Conservation (phyloP, 345 rosid genomes). For the Gossypium stocksii region DNA sequence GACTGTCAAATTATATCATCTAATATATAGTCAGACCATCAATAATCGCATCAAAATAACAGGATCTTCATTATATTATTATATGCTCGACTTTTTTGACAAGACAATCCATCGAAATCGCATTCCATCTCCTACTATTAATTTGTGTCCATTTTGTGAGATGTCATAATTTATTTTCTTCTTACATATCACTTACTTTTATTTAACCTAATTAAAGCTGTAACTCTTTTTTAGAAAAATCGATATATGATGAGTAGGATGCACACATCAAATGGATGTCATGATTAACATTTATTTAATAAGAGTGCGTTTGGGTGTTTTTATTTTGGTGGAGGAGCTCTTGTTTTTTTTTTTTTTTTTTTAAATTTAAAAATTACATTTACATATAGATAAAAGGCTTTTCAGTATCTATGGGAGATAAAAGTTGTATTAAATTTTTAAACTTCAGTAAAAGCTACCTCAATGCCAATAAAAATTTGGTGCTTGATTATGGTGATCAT, state of each 20-base stretch:
- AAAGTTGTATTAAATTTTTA: not conserved
- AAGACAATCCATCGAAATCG: not conserved
- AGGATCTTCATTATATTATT: no score
- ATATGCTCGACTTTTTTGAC: no score
- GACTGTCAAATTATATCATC: no score
- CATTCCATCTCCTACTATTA: not conserved
- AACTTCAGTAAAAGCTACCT: not conserved
- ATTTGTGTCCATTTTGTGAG: not conserved
- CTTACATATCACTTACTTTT: not conserved
- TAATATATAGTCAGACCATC: no score
- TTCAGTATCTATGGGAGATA: no score
- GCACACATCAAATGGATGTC: not conserved
- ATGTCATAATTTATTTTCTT: not conserved
- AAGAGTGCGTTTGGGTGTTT: constrained; percentile 1
- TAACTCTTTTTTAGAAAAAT: not conserved
- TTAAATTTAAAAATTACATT: no score
- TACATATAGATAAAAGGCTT: no score
- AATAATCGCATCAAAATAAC: no score
- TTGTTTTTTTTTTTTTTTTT: not conserved
- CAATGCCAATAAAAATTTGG: not conserved
- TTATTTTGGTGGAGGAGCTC: not conserved
- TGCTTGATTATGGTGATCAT: not conserved
- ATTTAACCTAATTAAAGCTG: not conserved
- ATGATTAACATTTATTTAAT: not conserved
- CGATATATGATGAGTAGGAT: not conserved